Base-by-base conservation (phyloP, 108 stramenopile species). In the Cyclotella sp. region DNA sequence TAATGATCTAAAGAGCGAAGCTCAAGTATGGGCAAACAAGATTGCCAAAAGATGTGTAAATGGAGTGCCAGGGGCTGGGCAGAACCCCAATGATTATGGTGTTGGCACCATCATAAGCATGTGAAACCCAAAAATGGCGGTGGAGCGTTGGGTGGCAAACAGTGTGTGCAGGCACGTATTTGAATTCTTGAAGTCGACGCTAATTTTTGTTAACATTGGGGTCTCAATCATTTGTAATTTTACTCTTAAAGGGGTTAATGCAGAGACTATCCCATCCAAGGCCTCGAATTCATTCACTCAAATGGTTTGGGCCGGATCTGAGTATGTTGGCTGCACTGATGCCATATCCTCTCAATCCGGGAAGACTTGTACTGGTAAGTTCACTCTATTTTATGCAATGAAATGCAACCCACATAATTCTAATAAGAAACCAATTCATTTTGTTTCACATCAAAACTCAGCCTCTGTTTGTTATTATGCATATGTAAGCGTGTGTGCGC, bases 311-410 rank as follows among this genome's bases (percentile, higher is more conserved):
- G 13, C 30, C 18, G 34, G 21, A 10, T 45, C 45, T 26, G 6
- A 65, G 45, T 65, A 65, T 27, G 64, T 65, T 27, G 64, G 64
- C 9, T 65, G 64, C 22, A 44, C 43, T 28, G 43, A 65, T 65
- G 43, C 64, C 24, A 65, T 21, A 16, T 47, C 45, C 45, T 26
- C 43, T 5, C 22, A 24, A 18, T 14, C 21, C 24, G 64, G 44
- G 21, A 65, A 47, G 45, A 24, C 45, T 26, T 65, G 64, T 24
- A 28, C 64, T 65, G 64, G 34, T 34, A 6, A 34, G 34, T 34
- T 34, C 34, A n/a, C 6, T 21, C 64, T 12, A 44, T 47, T 26
- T 65, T 42, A 42, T 45, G 21, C 14, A 45, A 65, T 34, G n/a
- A 3, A 49, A 49, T 57, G 19, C 24, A 26, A 24, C 12, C 24